phyloP scores from a whole-genome alignment of 1,284 basidiomycete genomes.

The Omphalotus olearius region DNA sequence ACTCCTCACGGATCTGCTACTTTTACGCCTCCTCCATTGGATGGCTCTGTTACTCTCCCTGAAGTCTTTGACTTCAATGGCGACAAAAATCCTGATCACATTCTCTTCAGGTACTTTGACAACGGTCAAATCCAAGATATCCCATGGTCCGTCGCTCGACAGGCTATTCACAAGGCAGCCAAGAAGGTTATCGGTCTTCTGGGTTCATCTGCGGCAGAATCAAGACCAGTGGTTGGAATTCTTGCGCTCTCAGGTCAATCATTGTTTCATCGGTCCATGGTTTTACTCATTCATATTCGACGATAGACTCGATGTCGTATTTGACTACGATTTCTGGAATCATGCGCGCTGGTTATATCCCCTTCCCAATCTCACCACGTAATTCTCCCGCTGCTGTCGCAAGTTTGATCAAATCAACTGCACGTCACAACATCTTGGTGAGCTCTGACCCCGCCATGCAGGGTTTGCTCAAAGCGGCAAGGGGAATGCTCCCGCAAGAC shows the following conservation, averaged over 20 bases:
- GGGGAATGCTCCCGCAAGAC: too few species aligned
- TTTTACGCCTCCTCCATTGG: constrained; percentile 29
- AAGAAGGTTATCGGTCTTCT: constrained; percentile 2
- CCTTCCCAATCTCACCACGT: constrained; percentile 20
- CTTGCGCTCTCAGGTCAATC: constrained; percentile 18
- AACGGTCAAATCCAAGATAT: constrained; percentile 20
- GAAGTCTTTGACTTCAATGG: constrained; percentile 33
- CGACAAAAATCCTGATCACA: constrained; percentile 27
- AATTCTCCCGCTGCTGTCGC: constrained; percentile 17
- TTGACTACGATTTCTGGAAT: constrained; percentile 9
- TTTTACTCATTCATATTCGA: neutral
- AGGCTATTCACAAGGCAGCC: constrained; percentile 20
- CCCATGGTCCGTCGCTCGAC: constrained; percentile 23
- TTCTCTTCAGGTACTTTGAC: constrained; percentile 29
- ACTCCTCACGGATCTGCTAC: constrained; percentile 15
- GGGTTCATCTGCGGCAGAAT: neutral
- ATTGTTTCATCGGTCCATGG: neutral
- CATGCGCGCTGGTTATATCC: constrained; percentile 6
- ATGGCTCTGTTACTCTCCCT: constrained; percentile 29
- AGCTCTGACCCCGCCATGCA: constrained; percentile 7
- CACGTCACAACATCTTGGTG: constrained; percentile 10
- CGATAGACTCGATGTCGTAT: constrained; percentile 12
- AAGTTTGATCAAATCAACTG: constrained; percentile 8
- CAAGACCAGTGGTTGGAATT: constrained; percentile 16
- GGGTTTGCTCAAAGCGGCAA: constrained; percentile 1